A percentile compares a stretch with the other conserved stretches of the same genome.
phyloP scores from a whole-genome alignment of 2,329 filamentous ascomycete genomes.

The Trichophyton rubrum region DNA sequence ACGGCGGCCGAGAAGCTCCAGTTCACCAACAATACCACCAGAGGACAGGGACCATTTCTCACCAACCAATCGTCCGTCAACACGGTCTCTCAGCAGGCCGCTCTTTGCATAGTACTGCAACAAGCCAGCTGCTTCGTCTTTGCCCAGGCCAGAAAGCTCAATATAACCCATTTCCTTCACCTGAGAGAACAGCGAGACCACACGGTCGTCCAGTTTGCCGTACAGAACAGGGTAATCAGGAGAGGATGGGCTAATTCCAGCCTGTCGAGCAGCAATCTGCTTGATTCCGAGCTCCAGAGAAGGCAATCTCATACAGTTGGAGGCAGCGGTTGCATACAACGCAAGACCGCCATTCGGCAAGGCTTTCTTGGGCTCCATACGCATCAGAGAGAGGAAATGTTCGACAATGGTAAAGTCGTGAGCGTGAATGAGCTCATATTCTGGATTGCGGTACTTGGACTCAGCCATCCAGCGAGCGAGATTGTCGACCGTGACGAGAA shows the following conservation, averaged over 20 bases:
- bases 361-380: conserved; percentile 19
- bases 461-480: conserved; percentile 68
- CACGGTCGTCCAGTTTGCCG: conserved; percentile 40
- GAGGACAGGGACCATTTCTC: conserved; percentile 79
- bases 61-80: conserved; percentile 58
- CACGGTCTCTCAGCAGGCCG: conserved; percentile 57
- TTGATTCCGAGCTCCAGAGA: conserved; percentile 57
- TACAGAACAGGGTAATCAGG: conserved; percentile 39
- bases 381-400: conserved; percentile 60
- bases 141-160: conserved; percentile 55
- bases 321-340: conserved; percentile 59
- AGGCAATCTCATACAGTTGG: conserved; percentile 53
- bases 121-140: conserved; percentile 60
- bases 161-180: conserved; percentile 35
- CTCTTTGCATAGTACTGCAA: conserved; percentile 92
- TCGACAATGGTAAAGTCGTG: conserved; percentile 69
- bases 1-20: conserved; percentile 55
- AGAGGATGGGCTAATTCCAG: conserved; percentile 24
- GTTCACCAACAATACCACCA: conserved; percentile 70
- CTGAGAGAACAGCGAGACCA: conserved; percentile 33
- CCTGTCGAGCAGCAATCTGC: conserved; percentile 35
- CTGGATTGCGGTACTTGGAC: conserved; percentile 60
- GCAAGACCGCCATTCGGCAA: conserved; percentile 66
- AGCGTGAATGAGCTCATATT: conserved; percentile 65
- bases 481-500: conserved; percentile 68